Evolutionary conservation across 2,329 filamentous ascomycete species (phyloP), one percentile per base, ranked within the genome.

Genomic region (Arachnomyces sp.): DNA sequence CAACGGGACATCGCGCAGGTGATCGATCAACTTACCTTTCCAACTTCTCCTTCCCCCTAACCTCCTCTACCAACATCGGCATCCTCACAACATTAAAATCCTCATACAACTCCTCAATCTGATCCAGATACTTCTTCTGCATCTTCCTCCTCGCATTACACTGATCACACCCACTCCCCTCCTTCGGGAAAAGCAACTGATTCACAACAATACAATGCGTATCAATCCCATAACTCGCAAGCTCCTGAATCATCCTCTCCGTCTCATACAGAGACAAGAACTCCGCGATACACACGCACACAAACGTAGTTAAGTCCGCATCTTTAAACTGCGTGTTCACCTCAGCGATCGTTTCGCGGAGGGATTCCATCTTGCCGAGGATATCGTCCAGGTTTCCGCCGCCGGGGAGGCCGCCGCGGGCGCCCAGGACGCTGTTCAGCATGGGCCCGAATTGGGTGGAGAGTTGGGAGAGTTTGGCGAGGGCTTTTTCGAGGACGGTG

Each of bases 71-170:
- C 44, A 98, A 68, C 56, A 98, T 66, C 29, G 92, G 92, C 89
- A 98, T 96, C 73, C 90, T 90, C 52, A 98, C 90, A 30, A 98
- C 89, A 60, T 98, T 94, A 71, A 98, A 98, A 64, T 98, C 92
- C 58, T 95, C 89, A 61, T 98, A 98, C 43, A 98, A 69, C 70
- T 98, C 92, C 67, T 94, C 89, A 56, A 96, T 96, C 73, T 98
- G 90, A 60, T 96, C 89, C 32, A 98, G 74, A 61, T 98, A 98
- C 71, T 98, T 98, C 73, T 88, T 92, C 73, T 98, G 92, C 92
- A 98, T 98, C 72, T 93, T 93, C 57, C 89, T 74, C 49, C 92
- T 74, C 34, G 92, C 84, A 59, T 88, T 94, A 67, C 92, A 98
- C 71, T 98, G 92, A 47, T 95, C 88, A 65, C 92, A 98, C 28